Base-by-base conservation (phyloP, 2,329 filamentous ascomycete genomes). In the Fonsecaea pedrosoi region DNA sequence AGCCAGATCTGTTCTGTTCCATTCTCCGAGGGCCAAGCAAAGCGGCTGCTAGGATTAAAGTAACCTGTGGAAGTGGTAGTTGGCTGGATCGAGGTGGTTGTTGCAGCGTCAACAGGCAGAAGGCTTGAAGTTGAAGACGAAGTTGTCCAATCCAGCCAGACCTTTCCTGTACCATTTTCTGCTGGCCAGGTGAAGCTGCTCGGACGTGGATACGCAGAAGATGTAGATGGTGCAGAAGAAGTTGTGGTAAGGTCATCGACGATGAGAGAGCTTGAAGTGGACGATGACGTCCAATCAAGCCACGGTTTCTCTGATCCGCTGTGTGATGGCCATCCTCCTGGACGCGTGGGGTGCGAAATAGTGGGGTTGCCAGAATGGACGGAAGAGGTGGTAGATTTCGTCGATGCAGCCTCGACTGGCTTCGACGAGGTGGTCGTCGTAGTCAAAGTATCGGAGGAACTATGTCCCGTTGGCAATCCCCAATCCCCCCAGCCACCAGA, bases 221-320 rank as follows among this genome's bases (percentile, higher is more conserved):
- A 48, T 9, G 38, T 40, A 42, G 15, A 42, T 40, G 42, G 5
- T 9, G 37, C 15, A 58, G 32, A 37, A 35, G 55, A 40, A 7
- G 32, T 58, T 18, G 55, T 58, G 18, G 55, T 58, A n/a, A 40
- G 12, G 3, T 10, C 37, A 32, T 45, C 60, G 6, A 63, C 60
- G 48, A 13, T 54, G n/a, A 55, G 37, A 25, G 60, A 42, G 48
- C 34, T 54, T 21, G 48, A 40, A 4, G 48, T 62, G 8, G 48
- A 55, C 21, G 60, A 63, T 34, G 58, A 50, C 1, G 42, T 45
- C 56, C 56, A 59, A 40, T 59, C 56, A 6, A 59, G 56, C 56
- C 56, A 59, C 1, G n/a, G 21, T 37, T 18, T 15, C 40, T 42
- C 40, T n/a, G 40, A 25, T 30, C 56, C 56, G 10, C 40, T 59